A percentile compares a stretch with the other conserved stretches of the same genome.
These are phyloP conservation scores for Calocybe cyanea DNA, from an alignment of 768 basidiomycete species.

Conservation along the genomic window DNA sequence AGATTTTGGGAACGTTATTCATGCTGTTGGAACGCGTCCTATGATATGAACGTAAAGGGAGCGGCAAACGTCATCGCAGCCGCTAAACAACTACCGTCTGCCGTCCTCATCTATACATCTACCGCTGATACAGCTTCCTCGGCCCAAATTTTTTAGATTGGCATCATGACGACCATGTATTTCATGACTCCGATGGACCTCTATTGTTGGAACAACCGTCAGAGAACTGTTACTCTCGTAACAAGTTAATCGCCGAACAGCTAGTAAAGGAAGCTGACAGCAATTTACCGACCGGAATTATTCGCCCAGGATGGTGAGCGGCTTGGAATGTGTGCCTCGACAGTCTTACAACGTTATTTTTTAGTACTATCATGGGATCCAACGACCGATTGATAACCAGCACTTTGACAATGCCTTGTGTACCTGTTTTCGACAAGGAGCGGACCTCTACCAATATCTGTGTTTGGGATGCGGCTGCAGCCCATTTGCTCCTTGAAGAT, in stretches of 20 bases:
- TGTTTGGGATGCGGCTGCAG: slow-evolving; percentile 33
- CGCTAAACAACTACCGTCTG: slow-evolving; percentile 35
- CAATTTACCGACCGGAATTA: slow-evolving; percentile 39
- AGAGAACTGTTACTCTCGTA: slow-evolving; percentile 49
- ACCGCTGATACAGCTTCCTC: slow-evolving; percentile 40
- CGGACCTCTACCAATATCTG: slow-evolving; percentile 28
- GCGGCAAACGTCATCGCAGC: slow-evolving; percentile 46
- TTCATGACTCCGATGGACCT: slow-evolving; percentile 49
- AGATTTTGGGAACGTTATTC: slow-evolving; percentile 52
- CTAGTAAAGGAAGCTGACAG: slow-evolving; percentile 53
- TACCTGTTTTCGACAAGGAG: slow-evolving; percentile 27
- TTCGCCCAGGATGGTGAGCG: slow-evolving; percentile 30
- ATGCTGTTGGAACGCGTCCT: slow-evolving; percentile 39
- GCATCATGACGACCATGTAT: slow-evolving; percentile 16
- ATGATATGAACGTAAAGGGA: slow-evolving; percentile 44
- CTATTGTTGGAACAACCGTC: slow-evolving; percentile 29
- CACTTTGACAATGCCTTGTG: slow-evolving; percentile 26
- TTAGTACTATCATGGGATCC: slow-evolving; percentile 30
- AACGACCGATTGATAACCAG: slow-evolving; percentile 28
- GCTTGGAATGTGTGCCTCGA: too few species aligned
- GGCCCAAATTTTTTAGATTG: slow-evolving; percentile 31
- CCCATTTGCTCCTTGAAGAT: slow-evolving; percentile 29
- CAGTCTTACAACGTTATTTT: not conserved
- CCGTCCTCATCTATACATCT: slow-evolving; percentile 44
- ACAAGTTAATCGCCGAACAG: slow-evolving; percentile 52